phyloP scores from a whole-genome alignment of 495 filamentous ascomycete genomes.

The Darksidea phi region DNA sequence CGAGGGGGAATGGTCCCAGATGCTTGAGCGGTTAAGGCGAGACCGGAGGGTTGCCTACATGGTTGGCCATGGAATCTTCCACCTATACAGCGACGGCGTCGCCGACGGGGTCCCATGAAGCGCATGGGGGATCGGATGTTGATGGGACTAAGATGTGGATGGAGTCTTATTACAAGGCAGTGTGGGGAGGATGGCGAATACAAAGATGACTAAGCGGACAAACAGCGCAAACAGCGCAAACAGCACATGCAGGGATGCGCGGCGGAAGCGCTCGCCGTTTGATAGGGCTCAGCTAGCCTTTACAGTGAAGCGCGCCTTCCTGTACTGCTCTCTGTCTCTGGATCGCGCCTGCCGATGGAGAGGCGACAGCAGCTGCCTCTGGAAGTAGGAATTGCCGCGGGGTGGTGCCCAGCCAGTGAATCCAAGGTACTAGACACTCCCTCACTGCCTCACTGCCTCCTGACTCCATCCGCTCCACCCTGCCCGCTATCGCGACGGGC shows the following conservation, averaged over 20 bases:
- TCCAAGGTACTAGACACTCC: slow-evolving; percentile 23
- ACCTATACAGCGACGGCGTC: no score
- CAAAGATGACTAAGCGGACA: slow-evolving; percentile 10
- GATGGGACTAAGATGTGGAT: no score
- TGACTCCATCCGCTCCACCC: background rate
- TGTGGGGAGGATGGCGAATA: no score
- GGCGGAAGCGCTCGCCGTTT: slow-evolving; percentile 8
- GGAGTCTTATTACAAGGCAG: no score
- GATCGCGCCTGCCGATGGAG: slow-evolving; percentile 33
- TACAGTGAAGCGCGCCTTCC: slow-evolving; percentile 11
- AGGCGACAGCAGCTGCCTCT: slow-evolving; percentile 27
- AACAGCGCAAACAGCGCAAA: background rate
- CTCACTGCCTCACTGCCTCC: background rate
- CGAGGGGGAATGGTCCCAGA: no score
- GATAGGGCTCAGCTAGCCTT: slow-evolving; percentile 13
- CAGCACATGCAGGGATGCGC: background rate
- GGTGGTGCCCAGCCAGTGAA: slow-evolving; percentile 27
- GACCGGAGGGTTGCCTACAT: no score
- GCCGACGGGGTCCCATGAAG: no score
- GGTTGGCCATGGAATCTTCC: no score
- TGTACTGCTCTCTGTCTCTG: slow-evolving; percentile 5
- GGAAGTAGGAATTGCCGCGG: slow-evolving; percentile 30
- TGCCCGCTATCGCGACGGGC: slow-evolving; percentile 8
- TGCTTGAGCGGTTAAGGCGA: no score
- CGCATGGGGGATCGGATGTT: no score